Percentiles rank a stretch among this genome's conserved stretches.
Evolutionary conservation across 768 basidiomycete genomes (phyloP).

Genomic region (Pisolithus sp.): DNA sequence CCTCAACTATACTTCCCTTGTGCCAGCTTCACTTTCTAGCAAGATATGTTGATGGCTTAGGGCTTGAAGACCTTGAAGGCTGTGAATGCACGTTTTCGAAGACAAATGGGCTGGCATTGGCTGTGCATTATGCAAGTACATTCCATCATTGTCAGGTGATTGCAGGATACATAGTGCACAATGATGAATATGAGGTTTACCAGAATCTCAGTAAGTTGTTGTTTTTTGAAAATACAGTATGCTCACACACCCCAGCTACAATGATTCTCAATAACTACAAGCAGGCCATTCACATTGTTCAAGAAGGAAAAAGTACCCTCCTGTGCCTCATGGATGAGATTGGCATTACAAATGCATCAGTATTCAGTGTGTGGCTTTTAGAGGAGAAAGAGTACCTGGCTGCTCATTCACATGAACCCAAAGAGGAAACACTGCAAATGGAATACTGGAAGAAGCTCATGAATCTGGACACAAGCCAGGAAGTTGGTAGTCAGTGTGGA

Average conservation of each 20-base stretch:
- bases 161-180: no score
- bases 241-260: no score
- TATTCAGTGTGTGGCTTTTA: no score
- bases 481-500: background rate
- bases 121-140: background rate
- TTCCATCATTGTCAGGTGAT: background rate
- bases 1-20: background rate
- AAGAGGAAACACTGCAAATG: constrained; percentile 10
- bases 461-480: background rate
- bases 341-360: no score
- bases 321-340: no score
- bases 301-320: no score
- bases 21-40: constrained; percentile 16
- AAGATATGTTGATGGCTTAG: constrained; percentile 9
- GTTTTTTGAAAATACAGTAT: background rate
- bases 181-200: no score
- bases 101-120: background rate
- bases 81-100: constrained; percentile 16
- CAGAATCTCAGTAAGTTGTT: no score
- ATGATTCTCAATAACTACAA: no score
- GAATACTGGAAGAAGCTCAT: constrained; percentile 11
- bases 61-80: constrained; percentile 18
- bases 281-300: no score
- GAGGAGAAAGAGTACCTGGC: no score
- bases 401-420: background rate